Percentiles rank a stretch among this genome's conserved stretches.
These are phyloP conservation scores for Exophiala viscosa DNA, from an alignment of 2,329 filamentous ascomycete species.

Conservation along the genomic window DNA sequence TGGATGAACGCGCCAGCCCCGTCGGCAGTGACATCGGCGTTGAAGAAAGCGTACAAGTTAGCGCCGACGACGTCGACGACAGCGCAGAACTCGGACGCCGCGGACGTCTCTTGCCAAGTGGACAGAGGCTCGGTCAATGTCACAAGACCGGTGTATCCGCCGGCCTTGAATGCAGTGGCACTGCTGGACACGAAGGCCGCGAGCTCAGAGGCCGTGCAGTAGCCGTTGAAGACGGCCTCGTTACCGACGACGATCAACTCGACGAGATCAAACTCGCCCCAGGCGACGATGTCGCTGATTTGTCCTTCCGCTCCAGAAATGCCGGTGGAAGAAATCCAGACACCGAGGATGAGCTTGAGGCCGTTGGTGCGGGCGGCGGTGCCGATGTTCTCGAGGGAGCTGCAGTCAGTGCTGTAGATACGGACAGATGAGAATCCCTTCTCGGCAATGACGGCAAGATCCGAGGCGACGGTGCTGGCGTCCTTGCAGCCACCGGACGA, in stretches of 20 bases:
- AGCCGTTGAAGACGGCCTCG: conserved; percentile 77
- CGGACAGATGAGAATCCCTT: conserved; percentile 70
- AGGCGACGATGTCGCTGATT: conserved; percentile 67
- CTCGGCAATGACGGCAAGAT: conserved; percentile 60
- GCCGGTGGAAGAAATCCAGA: conserved; percentile 70
- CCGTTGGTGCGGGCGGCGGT: conserved; percentile 62
- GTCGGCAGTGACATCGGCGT: conserved; percentile 59
- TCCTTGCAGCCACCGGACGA: conserved; percentile 60
- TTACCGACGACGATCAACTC: conserved; percentile 84
- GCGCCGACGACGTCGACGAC: conserved; percentile 74
- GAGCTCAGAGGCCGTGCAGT: conserved; percentile 62
- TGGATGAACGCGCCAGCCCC: conserved; percentile 73
- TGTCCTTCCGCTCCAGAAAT: conserved; percentile 66
- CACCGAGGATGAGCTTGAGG: conserved; percentile 77
- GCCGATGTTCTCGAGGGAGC: conserved; percentile 72
- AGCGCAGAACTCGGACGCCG: conserved; percentile 57
- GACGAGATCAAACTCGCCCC: conserved; percentile 71
- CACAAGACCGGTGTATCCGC: conserved; percentile 69
- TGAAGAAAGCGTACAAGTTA: conserved; percentile 96
- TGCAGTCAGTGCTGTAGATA: conserved; percentile 90
- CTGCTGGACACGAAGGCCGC: conserved; percentile 65
- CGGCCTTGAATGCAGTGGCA: conserved; percentile 58
- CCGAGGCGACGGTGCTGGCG: conserved; percentile 53
- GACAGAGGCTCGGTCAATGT: conserved; percentile 85
- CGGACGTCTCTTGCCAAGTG: conserved; percentile 60